A percentile compares a stretch with the other conserved stretches of the same genome.
Conservation (phyloP, 179 eudicot genomes). For the Pouteria campechiana region DNA sequence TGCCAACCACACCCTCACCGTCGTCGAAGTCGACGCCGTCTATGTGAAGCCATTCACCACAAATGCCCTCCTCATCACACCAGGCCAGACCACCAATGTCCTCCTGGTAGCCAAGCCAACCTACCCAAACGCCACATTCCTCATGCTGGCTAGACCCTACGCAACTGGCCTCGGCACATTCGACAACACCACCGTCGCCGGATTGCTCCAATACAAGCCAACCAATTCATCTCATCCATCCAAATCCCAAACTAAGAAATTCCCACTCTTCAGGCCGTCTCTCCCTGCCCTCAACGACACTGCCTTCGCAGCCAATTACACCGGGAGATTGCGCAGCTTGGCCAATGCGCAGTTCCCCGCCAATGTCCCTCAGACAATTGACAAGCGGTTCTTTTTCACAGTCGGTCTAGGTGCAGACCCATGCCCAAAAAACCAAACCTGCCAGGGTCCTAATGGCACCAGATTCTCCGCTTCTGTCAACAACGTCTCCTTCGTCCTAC, state of each 20-base stretch:
- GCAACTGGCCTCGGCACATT: conserved; percentile 53
- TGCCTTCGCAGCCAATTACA: conserved; percentile 35
- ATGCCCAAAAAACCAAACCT: conserved; percentile 55
- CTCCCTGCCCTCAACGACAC: conserved; percentile 58
- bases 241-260: conserved; percentile 3
- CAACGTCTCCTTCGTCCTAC: conserved; percentile 50
- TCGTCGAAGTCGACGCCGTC: conserved; percentile 51
- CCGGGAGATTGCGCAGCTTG: conserved; percentile 33
- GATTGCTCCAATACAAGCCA: conserved; percentile 35
- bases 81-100: conserved; percentile 72
- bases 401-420: conserved; percentile 56
- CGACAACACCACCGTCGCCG: conserved; percentile 60
- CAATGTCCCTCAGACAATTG: conserved; percentile 39
- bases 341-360: conserved; percentile 37
- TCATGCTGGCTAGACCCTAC: conserved; percentile 61
- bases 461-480: conserved; percentile 59
- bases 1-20: conserved; percentile 43
- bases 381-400: conserved; percentile 42
- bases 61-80: conserved; percentile 30
- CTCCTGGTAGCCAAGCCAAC: conserved; percentile 40
- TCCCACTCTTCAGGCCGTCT: conserved; percentile 31
- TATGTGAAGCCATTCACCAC: conserved; percentile 50
- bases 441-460: conserved; percentile 64
- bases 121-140: conserved; percentile 26
- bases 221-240: neutral